These are phyloP conservation scores for Mortierella sp. DNA, from an alignment of 371 early-diverging fungal species.

Conservation along the genomic window DNA sequence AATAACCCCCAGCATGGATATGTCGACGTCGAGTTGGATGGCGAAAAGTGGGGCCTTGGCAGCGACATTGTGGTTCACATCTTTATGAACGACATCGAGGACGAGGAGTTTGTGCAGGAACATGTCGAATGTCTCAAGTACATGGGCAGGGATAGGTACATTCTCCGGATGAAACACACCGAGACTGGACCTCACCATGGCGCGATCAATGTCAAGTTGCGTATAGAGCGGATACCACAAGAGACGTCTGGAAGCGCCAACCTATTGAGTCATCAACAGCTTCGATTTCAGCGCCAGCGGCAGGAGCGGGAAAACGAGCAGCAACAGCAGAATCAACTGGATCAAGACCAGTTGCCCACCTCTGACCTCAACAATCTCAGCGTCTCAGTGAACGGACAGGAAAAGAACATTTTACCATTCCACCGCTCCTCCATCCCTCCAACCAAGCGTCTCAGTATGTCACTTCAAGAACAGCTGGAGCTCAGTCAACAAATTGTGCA, in stretches of 20 bases:
- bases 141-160: conserved; percentile 55
- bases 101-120: conserved; percentile 57
- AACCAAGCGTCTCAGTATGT: conserved; percentile 38
- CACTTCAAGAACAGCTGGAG: conserved; percentile 56
- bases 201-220: conserved; percentile 56
- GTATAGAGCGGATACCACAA: conserved; percentile 54
- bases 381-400: conserved; percentile 53
- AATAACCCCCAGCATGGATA: conserved; percentile 25
- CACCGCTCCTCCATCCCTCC: conserved; percentile 32
- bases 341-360: not conserved
- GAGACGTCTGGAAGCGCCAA: conserved; percentile 30
- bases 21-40: conserved; percentile 59
- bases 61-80: conserved; percentile 56
- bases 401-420: conserved; percentile 42
- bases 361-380: conserved; percentile 28
- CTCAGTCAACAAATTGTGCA: conserved; percentile 55
- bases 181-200: conserved; percentile 48
- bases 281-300: conserved; percentile 32
- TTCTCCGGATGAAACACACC: conserved; percentile 56
- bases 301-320: conserved; percentile 21
- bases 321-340: conserved; percentile 12
- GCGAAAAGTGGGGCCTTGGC: conserved; percentile 56
- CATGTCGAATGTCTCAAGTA: conserved; percentile 58
- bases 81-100: conserved; percentile 59
- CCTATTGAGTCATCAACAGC: conserved; percentile 41